phyloP scores from a whole-genome alignment of 2,329 filamentous ascomycete genomes.

The Chalaropsis ovoidea region DNA sequence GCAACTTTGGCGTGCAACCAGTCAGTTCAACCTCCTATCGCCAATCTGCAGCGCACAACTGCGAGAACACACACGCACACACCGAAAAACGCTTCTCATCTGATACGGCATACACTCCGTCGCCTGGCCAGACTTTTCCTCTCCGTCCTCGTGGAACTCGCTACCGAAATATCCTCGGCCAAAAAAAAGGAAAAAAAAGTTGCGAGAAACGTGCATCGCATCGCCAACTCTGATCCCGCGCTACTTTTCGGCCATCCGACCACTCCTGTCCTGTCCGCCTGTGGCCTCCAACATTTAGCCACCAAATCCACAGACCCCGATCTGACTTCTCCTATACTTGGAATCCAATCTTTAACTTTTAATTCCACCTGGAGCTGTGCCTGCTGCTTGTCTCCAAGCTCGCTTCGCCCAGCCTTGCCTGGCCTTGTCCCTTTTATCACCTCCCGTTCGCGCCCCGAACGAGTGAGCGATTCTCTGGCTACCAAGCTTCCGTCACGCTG shows the following conservation, averaged over 20 bases:
- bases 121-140: not conserved
- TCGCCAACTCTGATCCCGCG: not conserved
- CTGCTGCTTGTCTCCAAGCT: not conserved
- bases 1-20: not conserved
- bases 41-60: not conserved
- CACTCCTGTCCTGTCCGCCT: not conserved
- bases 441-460: not conserved
- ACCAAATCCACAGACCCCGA: not conserved
- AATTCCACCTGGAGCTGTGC: not conserved
- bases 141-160: not conserved
- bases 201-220: not conserved
- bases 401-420: conserved; percentile 3
- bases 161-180: not conserved
- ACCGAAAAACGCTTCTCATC: not conserved
- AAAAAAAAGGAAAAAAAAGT: not conserved
- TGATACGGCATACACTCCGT: too few species aligned
- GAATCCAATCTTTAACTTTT: not conserved
- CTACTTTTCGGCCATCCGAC: not conserved
- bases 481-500: not conserved
- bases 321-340: not conserved
- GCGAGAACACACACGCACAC: not conserved
- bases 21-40: not conserved
- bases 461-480: not conserved
- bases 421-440: not conserved
- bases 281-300: not conserved